Evolutionary conservation across 768 basidiomycete genomes (phyloP).

Genomic region (Trametes maxima): DNA sequence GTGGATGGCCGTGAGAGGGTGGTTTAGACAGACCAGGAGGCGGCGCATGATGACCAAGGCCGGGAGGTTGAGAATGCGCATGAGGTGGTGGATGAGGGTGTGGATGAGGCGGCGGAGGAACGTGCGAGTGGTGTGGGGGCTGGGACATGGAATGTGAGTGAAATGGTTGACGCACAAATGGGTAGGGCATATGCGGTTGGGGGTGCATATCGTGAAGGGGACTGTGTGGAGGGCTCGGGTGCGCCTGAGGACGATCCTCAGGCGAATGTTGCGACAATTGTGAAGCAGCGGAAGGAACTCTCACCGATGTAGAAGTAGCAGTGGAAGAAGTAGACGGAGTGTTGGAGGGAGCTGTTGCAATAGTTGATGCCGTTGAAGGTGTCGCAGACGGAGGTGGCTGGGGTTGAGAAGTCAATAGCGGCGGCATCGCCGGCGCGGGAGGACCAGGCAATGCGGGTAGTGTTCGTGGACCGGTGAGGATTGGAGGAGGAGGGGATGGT

Average conservation of each 20-base stretch:
- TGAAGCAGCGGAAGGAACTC: not conserved
- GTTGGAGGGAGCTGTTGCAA: conserved; percentile 11
- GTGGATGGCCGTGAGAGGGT: conserved; percentile 1
- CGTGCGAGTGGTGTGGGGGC: conserved; percentile 1
- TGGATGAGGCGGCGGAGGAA: not conserved
- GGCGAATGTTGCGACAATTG: conserved; percentile 1
- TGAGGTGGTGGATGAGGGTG: conserved; percentile 3
- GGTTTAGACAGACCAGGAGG: conserved; percentile 3
- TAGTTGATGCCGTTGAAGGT: conserved; percentile 6
- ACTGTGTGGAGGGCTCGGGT: conserved; percentile 1
- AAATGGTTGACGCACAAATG: not conserved
- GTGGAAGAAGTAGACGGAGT: conserved; percentile 12
- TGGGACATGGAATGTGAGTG: conserved; percentile 8
- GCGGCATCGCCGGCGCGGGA: conserved; percentile 5
- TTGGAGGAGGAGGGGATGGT: conserved; percentile 5
- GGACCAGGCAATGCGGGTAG: conserved; percentile 10
- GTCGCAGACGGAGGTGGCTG: conserved; percentile 14
- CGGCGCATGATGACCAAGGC: not conserved
- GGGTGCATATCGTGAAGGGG: not conserved
- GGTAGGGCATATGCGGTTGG: not conserved
- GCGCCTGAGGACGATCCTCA: conserved; percentile 10
- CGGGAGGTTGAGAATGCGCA: not conserved
- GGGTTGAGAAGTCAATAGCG: conserved; percentile 3
- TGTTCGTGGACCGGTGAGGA: conserved; percentile 8
- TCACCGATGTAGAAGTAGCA: conserved; percentile 15